Percentiles rank a stretch among this genome's conserved stretches.
Conservation (phyloP, 495 filamentous ascomycete genomes). For the Neurospora sp. region DNA sequence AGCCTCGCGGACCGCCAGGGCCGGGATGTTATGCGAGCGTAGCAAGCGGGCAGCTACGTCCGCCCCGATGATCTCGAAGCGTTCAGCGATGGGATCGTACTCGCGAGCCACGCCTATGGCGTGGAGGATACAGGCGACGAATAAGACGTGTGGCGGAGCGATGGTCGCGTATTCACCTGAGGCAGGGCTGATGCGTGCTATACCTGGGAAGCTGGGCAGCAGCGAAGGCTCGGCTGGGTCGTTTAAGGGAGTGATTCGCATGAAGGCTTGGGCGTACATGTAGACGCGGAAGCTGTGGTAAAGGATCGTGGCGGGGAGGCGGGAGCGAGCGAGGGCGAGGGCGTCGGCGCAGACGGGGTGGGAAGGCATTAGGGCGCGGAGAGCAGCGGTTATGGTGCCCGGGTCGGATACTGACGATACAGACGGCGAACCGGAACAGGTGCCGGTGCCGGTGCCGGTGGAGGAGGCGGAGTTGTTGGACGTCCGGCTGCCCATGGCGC, state of each 20-base stretch:
- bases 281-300: slow-evolving; percentile 40
- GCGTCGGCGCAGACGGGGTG: slow-evolving; percentile 21
- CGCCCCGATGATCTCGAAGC: slow-evolving; percentile 39
- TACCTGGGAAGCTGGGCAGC: not conserved
- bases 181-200: slow-evolving; percentile 1
- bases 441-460: slow-evolving; percentile 4
- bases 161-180: slow-evolving; percentile 4
- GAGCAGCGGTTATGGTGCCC: slow-evolving; percentile 16
- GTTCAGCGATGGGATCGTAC: slow-evolving; percentile 26
- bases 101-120: slow-evolving; percentile 31
- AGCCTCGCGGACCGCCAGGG: slow-evolving; percentile 25
- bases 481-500: not conserved
- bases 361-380: slow-evolving; percentile 14
- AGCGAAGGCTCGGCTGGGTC: not conserved
- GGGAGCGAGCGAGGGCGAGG: slow-evolving; percentile 17
- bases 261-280: slow-evolving; percentile 27
- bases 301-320: slow-evolving; percentile 30
- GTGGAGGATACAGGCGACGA: slow-evolving; percentile 36
- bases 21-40: slow-evolving; percentile 12
- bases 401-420: not conserved
- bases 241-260: slow-evolving; percentile 4
- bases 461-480: slow-evolving; percentile 1
- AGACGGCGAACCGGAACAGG: not conserved
- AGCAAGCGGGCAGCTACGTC: slow-evolving; percentile 31
- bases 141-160: slow-evolving; percentile 17